Conservation (phyloP, 164 flowering plant genomes). For the Aristolochia californica region DNA sequence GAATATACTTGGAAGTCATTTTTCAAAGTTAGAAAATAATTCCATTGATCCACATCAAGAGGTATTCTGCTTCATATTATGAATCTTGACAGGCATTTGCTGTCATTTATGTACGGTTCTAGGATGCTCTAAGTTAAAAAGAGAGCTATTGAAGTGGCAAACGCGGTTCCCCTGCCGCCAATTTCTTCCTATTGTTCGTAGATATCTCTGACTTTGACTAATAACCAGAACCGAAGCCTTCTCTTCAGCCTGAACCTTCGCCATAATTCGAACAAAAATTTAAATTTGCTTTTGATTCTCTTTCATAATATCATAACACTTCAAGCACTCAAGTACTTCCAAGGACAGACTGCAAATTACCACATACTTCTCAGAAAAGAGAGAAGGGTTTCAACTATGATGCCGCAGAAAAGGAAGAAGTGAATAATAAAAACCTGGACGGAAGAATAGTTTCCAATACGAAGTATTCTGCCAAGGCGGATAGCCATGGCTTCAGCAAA, state of each 20-base stretch:
- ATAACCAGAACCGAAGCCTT: too few relatives aligned
- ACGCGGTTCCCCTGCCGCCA: too few relatives aligned
- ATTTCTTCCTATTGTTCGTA: too few relatives aligned
- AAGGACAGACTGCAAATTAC: background rate
- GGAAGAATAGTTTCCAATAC: slow-evolving; percentile 51
- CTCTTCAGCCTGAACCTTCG: too few relatives aligned
- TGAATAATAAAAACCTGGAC: slow-evolving; percentile 27
- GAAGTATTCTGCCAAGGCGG: slow-evolving; percentile 45
- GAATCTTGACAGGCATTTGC: too few relatives aligned
- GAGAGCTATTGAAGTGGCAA: too few relatives aligned
- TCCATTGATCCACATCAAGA: background rate
- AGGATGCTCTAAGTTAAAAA: too few relatives aligned
- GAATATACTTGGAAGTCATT: background rate
- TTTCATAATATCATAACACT: background rate
- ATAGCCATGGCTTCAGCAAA: slow-evolving; percentile 79
- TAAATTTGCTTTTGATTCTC: background rate
- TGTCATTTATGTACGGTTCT: too few relatives aligned
- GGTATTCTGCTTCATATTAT: too few relatives aligned
- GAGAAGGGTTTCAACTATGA: background rate
- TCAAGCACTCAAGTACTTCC: background rate
- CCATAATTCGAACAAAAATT: background rate
- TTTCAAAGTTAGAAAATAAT: background rate
- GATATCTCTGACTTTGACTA: too few relatives aligned
- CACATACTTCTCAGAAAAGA: background rate
- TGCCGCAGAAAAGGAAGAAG: background rate